Evolutionary conservation across 1,284 basidiomycete species (phyloP).

Genomic region (Cryptococcus sp.): DNA sequence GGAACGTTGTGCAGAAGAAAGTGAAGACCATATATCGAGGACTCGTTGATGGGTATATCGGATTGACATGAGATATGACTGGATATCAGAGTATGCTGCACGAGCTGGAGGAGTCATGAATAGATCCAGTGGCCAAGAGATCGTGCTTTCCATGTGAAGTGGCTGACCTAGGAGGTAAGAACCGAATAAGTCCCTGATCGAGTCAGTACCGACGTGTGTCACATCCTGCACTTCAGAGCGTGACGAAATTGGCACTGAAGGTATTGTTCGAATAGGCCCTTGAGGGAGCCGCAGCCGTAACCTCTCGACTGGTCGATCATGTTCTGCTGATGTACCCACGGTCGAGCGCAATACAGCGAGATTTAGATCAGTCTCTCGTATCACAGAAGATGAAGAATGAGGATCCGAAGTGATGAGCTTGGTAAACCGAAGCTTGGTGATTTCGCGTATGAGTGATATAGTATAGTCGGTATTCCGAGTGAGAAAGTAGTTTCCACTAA

Average conservation of each 20-base stretch:
- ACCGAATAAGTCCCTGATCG: slow-evolving; percentile 54
- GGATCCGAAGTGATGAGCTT: slow-evolving; percentile 60
- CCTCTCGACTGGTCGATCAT: slow-evolving; percentile 64
- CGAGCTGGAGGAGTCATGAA: slow-evolving; percentile 75
- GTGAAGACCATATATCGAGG: slow-evolving; percentile 72
- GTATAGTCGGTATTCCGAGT: slow-evolving; percentile 81
- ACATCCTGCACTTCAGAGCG: not conserved
- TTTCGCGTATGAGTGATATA: slow-evolving; percentile 71
- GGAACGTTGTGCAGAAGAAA: slow-evolving; percentile 75
- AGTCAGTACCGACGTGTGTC: slow-evolving; percentile 10
- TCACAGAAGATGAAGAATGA: slow-evolving; percentile 59
- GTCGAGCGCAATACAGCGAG: slow-evolving; percentile 74
- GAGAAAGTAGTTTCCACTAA: slow-evolving; percentile 75
- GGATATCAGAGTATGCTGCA: slow-evolving; percentile 67
- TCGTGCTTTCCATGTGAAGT: slow-evolving; percentile 61
- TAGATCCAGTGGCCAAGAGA: slow-evolving; percentile 81
- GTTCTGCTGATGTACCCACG: slow-evolving; percentile 75
- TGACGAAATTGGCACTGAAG: slow-evolving; percentile 17
- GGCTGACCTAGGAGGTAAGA: slow-evolving; percentile 74
- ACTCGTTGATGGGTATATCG: slow-evolving; percentile 75
- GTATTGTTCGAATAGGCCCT: slow-evolving; percentile 70
- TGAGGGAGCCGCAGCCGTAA: slow-evolving; percentile 69
- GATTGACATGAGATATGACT: slow-evolving; percentile 75
- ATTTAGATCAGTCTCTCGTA: slow-evolving; percentile 79
- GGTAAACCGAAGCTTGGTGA: slow-evolving; percentile 70